Base-by-base conservation (phyloP, 805 yeast species). In the Cyberlindnera xylosilytica region DNA sequence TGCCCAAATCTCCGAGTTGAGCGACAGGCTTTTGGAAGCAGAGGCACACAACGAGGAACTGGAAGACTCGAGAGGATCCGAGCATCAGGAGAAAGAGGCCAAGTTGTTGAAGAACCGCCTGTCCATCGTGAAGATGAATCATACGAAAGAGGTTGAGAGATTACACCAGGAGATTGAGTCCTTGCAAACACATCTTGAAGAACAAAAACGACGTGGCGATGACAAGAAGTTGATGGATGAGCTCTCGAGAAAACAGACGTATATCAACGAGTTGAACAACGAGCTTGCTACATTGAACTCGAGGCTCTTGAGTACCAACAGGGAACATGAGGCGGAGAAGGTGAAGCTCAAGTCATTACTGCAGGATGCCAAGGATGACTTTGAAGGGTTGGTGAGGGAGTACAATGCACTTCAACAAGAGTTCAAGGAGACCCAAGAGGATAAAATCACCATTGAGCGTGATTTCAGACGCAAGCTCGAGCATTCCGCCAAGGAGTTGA, bases 401-500 rank as follows among this genome's bases (percentile, higher is more conserved):
- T 57, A 55, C 31, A 44, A 44, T 16, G 38, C 56, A 23, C 43
- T 63, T 3, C 56, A 56, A 19, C 51, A 56, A 20, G 41, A 42
- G n/a, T 34, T 50, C 5, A 49, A 56, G 24, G 57, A 54, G 7
- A 12, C 44, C 1, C 54, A 56, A 38, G 56, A 43, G 27, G 50
- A 51, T 15, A n/a, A 41, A 13, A 3, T 30, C 10, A 58, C 27
- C 62, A 72, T 54, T 59, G 70, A 49, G 58, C 66, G 45, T 15
- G 62, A 57, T 11, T 56, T 54, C 39, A 53, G 49, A 34, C 40
- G 54, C 8, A 58, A 56, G 26, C 31, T 55, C 12, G 70, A 68
- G 6, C 64, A 62, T 39, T 54, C 72, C 2, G 64, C 61, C 15
- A 62, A 60, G 15, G 74, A 70, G 20, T 52, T 72, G 34, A 66